These are phyloP conservation scores for Eucalyptus caleyi DNA, from an alignment of 345 rosid species.

Conservation along the genomic window DNA sequence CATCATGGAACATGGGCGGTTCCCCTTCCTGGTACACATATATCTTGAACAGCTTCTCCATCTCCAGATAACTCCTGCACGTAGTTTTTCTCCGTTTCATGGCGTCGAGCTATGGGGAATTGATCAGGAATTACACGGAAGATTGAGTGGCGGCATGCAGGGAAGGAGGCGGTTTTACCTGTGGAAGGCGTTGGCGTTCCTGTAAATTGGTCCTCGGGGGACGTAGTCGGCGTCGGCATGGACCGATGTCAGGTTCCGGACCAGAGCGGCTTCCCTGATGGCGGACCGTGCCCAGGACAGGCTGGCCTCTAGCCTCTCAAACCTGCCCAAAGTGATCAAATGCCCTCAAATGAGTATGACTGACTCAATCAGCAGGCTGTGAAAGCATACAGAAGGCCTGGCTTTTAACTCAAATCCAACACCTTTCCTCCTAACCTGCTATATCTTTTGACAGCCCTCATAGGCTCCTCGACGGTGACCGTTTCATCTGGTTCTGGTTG, in stretches of 20 bases:
- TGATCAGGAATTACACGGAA: background rate
- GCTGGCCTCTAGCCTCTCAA: slow-evolving; percentile 12
- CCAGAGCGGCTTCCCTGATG: slow-evolving; percentile 19
- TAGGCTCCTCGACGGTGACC: background rate
- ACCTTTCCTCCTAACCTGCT: background rate
- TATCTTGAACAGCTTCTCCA: slow-evolving; percentile 28
- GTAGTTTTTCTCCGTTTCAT: background rate
- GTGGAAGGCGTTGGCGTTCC: slow-evolving; percentile 27
- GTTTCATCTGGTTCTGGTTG: background rate
- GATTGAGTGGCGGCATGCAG: background rate
- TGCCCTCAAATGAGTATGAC: background rate
- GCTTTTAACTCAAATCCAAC: background rate
- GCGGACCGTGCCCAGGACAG: slow-evolving; percentile 7
- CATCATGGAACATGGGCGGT: slow-evolving; percentile 15
- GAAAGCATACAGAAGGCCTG: background rate
- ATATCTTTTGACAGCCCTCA: background rate
- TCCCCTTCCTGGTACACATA: slow-evolving; percentile 26
- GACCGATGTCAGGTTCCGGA: slow-evolving; percentile 7
- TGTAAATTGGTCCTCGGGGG: slow-evolving; percentile 24
- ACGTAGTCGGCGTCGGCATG: slow-evolving; percentile 11
- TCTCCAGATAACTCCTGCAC: slow-evolving; percentile 22
- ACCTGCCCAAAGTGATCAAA: background rate
- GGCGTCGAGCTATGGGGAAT: background rate
- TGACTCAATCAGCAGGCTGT: background rate
- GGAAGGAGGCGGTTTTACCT: background rate